Base-by-base conservation (phyloP, 345 rosid genomes). In the Diplotaxis tenuifolia region DNA sequence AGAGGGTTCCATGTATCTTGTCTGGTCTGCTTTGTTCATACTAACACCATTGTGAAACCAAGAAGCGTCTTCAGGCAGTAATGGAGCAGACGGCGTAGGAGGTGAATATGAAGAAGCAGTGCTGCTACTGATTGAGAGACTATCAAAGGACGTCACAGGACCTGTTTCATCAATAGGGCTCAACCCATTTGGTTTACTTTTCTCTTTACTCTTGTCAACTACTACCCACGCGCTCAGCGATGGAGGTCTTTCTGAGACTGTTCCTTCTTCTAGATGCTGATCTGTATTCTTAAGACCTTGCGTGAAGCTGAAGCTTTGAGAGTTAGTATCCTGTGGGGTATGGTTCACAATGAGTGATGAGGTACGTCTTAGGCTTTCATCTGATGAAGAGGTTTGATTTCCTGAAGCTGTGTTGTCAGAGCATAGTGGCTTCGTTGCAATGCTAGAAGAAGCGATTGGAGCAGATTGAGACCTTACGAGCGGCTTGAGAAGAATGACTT, bases 401-500 rank as follows among this genome's bases (percentile, higher is more conserved):
- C 55, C 81, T 58, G 60, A 53, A 58, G 75, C 83, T 65, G 73
- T 85, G 72, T 5, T 50, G 59, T 65, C 42, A 6, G 42, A 57
- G 61, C 40, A 65, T 69, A 72, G 82, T 75, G 50, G 65, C 55
- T 52, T 78, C 61, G 74, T 78, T 23, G 61, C 38, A 14, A 54
- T 70, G 40, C 67, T 62, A 63, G 72, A 76, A 36, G 73, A 78
- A 78, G 71, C 73, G 63, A 85, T 75, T 2, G 99, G 99, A 67
- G 89, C 97, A 23, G 99, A 94, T 55, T 89, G 91, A 82, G 86
- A 80, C 72, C 97, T 85, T 53, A 86, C 78, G 40, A 91, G 93
- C 62, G 99, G 99, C 85, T 89, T 87, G 83, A 94, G 91, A 65
- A 94, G 95, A 80, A 94, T 94, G 75, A 91, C 93, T 82, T 91